A percentile compares a stretch with the other conserved stretches of the same genome.
Conservation (phyloP, 108 stramenopile genomes). For the Pseudonitzschia multiseries region DNA sequence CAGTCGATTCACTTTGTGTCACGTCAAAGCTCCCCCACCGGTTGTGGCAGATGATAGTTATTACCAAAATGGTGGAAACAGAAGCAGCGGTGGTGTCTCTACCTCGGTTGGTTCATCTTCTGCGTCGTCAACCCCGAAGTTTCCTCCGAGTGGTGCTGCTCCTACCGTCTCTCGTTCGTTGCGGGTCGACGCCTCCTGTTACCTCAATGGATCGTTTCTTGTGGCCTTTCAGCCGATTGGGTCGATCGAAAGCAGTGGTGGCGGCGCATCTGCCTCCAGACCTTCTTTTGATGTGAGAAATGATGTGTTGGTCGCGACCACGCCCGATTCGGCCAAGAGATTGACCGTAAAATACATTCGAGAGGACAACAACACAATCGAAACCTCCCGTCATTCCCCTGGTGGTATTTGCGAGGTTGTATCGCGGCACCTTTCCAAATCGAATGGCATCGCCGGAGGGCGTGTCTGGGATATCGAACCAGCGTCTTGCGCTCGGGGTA, state of each 20-base stretch:
- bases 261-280: not conserved
- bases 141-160: conserved; percentile 1
- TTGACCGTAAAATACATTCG: conserved; percentile 21
- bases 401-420: conserved; percentile 75
- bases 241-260: conserved; percentile 4
- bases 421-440: conserved; percentile 36
- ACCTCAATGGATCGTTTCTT: conserved; percentile 58
- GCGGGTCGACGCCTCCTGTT: conserved; percentile 56
- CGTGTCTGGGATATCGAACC: conserved; percentile 67
- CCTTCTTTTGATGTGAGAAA: conserved; percentile 22
- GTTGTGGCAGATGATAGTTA: conserved; percentile 1
- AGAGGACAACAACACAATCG: conserved; percentile 18
- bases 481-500: conserved; percentile 19
- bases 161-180: conserved; percentile 24
- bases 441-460: conserved; percentile 69
- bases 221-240: conserved; percentile 50
- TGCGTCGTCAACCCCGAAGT: conserved; percentile 7
- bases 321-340: conserved; percentile 54
- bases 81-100: not conserved
- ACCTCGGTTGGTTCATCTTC: not conserved
- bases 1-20: conserved; percentile 70
- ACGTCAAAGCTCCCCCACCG: conserved; percentile 79
- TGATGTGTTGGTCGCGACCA: conserved; percentile 59
- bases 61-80: conserved; percentile 8
- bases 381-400: conserved; percentile 28